A percentile compares a stretch with the other conserved stretches of the same genome.
phyloP scores from a whole-genome alignment of 495 filamentous ascomycete species.

The Daldinia loculata region DNA sequence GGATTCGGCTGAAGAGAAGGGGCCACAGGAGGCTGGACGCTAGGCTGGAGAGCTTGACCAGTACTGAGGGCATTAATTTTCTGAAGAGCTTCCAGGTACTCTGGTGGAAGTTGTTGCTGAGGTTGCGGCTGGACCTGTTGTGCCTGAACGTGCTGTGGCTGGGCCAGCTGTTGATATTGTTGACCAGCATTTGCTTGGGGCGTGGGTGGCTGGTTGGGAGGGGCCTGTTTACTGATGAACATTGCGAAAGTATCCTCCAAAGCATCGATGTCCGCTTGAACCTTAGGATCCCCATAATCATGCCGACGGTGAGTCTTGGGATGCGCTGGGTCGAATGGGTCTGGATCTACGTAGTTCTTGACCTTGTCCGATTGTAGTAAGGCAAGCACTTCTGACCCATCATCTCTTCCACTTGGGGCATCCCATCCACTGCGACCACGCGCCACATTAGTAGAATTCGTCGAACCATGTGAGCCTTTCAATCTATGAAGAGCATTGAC shows the following conservation, averaged over 20 bases:
- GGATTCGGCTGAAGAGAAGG: slow-evolving; percentile 1
- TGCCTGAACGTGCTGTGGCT: slow-evolving; percentile 22
- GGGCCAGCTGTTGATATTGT: slow-evolving; percentile 10
- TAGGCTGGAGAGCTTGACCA: slow-evolving; percentile 42
- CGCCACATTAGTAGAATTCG: neutral
- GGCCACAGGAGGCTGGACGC: slow-evolving; percentile 7
- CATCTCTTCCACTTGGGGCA: neutral
- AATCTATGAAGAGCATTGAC: slow-evolving; percentile 36
- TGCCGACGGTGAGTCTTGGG: slow-evolving; percentile 42
- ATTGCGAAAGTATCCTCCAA: slow-evolving; percentile 45
- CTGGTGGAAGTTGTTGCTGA: slow-evolving; percentile 1
- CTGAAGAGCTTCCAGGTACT: slow-evolving; percentile 31
- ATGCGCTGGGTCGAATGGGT: slow-evolving; percentile 44
- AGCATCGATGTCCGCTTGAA: slow-evolving; percentile 44
- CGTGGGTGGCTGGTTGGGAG: slow-evolving; percentile 45
- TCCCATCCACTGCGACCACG: slow-evolving; percentile 23
- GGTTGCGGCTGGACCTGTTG: slow-evolving; percentile 44
- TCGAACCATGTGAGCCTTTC: neutral
- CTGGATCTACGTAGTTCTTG: slow-evolving; percentile 46
- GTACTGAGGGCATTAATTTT: slow-evolving; percentile 19
- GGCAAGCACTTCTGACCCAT: slow-evolving; percentile 26
- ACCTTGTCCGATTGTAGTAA: slow-evolving; percentile 49
- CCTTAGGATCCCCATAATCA: slow-evolving; percentile 46
- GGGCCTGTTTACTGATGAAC: slow-evolving; percentile 46
- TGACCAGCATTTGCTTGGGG: slow-evolving; percentile 13